A percentile compares a stretch with the other conserved stretches of the same genome.
Conservation (phyloP, 2,329 filamentous ascomycete species). For the Diaporthe amygdali region DNA sequence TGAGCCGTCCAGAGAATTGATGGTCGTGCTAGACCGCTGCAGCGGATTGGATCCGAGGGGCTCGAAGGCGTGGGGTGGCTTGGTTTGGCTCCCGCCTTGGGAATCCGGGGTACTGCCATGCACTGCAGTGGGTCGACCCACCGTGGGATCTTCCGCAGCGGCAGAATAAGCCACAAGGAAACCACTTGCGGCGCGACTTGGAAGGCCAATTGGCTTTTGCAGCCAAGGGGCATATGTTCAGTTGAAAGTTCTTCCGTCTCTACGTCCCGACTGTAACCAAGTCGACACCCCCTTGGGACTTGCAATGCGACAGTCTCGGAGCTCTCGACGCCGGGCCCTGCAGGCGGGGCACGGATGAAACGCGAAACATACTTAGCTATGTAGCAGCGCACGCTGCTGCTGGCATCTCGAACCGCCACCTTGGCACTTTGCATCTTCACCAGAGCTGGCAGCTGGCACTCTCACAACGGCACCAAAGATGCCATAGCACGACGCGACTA, state of each 20-base stretch:
- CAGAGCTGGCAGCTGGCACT: too few species aligned
- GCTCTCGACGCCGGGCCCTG: neutral
- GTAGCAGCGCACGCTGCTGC: neutral
- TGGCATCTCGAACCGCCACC: slow-evolving; percentile 3
- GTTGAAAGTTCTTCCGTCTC: neutral
- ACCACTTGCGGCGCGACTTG: neutral
- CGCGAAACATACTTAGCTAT: neutral
- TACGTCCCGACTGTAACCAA: neutral
- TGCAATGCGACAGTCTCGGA: neutral
- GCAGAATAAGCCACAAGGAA: neutral
- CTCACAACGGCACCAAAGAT: neutral
- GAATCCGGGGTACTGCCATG: neutral
- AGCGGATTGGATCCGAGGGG: neutral
- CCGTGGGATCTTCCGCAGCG: neutral
- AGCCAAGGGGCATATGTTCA: neutral
- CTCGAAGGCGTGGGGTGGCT: neutral
- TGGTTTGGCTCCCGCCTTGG: neutral
- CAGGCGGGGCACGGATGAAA: slow-evolving; percentile 10
- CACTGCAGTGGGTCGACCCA: neutral
- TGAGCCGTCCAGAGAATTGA: too few species aligned
- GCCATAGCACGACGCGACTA: neutral
- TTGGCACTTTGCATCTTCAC: neutral
- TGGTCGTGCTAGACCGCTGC: neutral
- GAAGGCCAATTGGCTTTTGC: neutral
- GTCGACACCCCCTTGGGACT: neutral